Evolutionary conservation across 805 yeast genomes (phyloP).

Genomic region (Starmerella sirachaensis): DNA sequence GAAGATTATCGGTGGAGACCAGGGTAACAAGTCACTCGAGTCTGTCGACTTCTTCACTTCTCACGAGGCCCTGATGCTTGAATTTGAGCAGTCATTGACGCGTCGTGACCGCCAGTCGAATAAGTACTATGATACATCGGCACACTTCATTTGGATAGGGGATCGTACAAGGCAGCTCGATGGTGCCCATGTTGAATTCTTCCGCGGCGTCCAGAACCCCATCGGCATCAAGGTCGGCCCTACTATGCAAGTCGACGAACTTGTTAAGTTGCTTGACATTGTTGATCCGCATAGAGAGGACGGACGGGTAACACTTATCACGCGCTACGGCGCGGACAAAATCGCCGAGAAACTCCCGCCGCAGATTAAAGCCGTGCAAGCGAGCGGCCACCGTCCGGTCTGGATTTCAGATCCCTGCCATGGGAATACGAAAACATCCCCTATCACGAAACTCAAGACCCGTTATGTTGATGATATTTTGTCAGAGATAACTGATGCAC

Average conservation of each 20-base stretch:
- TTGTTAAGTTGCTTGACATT: conserved; percentile 30
- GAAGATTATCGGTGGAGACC: conserved; percentile 33
- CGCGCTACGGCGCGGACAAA: conserved; percentile 33
- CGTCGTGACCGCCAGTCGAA: conserved; percentile 24
- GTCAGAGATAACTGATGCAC: conserved; percentile 30
- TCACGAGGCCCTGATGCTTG: conserved; percentile 34
- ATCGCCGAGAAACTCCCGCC: conserved; percentile 29
- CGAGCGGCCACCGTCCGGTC: conserved; percentile 32
- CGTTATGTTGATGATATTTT: conserved; percentile 35
- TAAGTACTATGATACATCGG: conserved; percentile 33
- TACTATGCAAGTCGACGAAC: conserved; percentile 30
- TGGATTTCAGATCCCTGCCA: conserved; percentile 38
- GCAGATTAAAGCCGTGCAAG: conserved; percentile 32
- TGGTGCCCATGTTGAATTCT: conserved; percentile 38
- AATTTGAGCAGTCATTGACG: conserved; percentile 34
- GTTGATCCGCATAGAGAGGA: conserved; percentile 31
- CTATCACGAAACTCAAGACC: conserved; percentile 31
- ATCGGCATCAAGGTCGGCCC: conserved; percentile 37
- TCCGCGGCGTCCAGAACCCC: conserved; percentile 34
- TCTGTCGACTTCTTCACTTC: conserved; percentile 32
- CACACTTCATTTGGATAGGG: conserved; percentile 36
- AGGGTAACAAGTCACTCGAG: conserved; percentile 23
- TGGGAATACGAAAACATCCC: conserved; percentile 34
- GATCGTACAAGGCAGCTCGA: conserved; percentile 35
- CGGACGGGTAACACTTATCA: conserved; percentile 33